Conservation (phyloP, 257 asterid species). For the Nicotiana otophora region DNA sequence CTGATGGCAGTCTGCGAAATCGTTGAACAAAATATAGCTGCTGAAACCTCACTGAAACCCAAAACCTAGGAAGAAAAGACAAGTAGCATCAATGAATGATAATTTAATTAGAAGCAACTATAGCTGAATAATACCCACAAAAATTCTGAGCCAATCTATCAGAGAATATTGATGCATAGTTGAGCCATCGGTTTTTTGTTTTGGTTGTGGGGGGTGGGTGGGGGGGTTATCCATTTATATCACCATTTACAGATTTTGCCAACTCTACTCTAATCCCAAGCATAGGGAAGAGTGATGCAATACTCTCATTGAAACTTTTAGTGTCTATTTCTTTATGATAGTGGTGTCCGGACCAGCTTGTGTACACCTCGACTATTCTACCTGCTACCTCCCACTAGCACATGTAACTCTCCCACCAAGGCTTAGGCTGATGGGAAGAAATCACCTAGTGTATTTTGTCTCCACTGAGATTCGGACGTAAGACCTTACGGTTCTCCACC, state of each 20-base stretch:
- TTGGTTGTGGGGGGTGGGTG: too few species aligned
- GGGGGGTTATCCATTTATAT: background rate
- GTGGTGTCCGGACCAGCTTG: too few species aligned
- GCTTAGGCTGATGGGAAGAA: too few species aligned
- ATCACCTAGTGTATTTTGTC: too few species aligned
- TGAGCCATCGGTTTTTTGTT: background rate
- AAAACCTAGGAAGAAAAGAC: conserved; percentile 60
- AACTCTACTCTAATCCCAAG: background rate
- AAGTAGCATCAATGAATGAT: background rate
- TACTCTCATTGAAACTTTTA: conserved; percentile 1
- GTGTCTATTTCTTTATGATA: background rate
- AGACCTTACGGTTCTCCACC: too few species aligned
- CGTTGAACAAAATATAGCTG: conserved; percentile 53
- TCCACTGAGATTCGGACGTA: too few species aligned
- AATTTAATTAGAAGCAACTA: background rate
- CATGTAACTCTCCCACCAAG: too few species aligned
- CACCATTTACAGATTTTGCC: conserved; percentile 1
- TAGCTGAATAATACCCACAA: conserved; percentile 4
- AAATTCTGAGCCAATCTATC: background rate
- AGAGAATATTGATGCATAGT: background rate
- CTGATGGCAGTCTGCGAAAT: conserved; percentile 49
- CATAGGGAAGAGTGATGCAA: background rate
- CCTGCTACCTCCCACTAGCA: too few species aligned
- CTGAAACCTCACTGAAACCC: conserved; percentile 82
- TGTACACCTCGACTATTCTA: too few species aligned